These are phyloP conservation scores for Ogataea degrootiae DNA, from an alignment of 805 yeast genomes.

Conservation along the genomic window DNA sequence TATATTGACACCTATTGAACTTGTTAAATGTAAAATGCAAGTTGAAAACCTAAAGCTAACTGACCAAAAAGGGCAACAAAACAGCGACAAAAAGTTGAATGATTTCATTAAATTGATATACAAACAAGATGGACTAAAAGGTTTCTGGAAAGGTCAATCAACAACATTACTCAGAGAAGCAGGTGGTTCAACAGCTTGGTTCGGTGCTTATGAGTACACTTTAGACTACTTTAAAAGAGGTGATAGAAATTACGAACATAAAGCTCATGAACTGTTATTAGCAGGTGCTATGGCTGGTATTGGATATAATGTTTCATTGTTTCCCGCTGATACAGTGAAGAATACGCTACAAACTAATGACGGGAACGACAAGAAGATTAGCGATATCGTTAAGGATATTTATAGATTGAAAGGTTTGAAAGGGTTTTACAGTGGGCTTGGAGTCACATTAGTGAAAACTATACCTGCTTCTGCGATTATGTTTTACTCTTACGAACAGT, in stretches of 20 bases:
- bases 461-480: conserved; percentile 89
- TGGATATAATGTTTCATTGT: conserved; percentile 70
- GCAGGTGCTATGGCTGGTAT: conserved; percentile 90
- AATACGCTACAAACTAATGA: conserved; percentile 69
- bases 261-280: conserved; percentile 50
- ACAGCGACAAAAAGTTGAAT: conserved; percentile 22
- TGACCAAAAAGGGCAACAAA: conserved; percentile 12
- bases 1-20: conserved; percentile 86
- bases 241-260: conserved; percentile 22
- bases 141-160: conserved; percentile 84
- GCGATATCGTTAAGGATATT: conserved; percentile 35
- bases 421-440: conserved; percentile 80
- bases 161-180: conserved; percentile 80
- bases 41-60: conserved; percentile 42
- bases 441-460: conserved; percentile 75
- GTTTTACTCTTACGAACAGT: conserved; percentile 70
- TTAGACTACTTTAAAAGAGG: conserved; percentile 33
- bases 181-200: conserved; percentile 92
- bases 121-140: conserved; percentile 49
- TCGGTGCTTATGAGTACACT: conserved; percentile 75
- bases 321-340: conserved; percentile 89
- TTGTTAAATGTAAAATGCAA: conserved; percentile 84
- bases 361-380: conserved; percentile 23
- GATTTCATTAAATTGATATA: conserved; percentile 40
- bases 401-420: conserved; percentile 53